Evolutionary conservation across 148 eudicot genomes (phyloP).

Genomic region (Silene latifolia): DNA sequence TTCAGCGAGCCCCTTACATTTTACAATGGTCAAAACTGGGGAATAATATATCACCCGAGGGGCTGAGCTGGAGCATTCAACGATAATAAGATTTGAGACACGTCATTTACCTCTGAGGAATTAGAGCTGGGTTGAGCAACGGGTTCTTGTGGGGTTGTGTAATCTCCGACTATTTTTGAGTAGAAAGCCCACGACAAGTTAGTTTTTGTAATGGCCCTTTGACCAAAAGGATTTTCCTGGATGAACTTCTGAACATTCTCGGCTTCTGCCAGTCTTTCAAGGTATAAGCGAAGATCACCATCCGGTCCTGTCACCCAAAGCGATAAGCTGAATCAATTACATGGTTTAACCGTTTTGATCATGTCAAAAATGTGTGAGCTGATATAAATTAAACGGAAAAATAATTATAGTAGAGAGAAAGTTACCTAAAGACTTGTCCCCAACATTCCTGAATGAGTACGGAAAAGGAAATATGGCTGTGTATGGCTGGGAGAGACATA

Average conservation of each 20-base stretch:
- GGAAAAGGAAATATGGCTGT: conserved; percentile 73
- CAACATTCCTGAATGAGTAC: conserved; percentile 35
- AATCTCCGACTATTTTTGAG: conserved; percentile 33
- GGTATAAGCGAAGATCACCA: conserved; percentile 63
- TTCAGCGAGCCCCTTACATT: conserved; percentile 1
- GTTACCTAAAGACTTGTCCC: conserved; percentile 68
- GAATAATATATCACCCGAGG: background rate
- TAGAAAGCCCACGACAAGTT: conserved; percentile 51
- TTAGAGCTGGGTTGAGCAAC: background rate
- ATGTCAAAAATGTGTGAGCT: background rate
- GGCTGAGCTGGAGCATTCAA: conserved; percentile 4
- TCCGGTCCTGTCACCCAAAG: conserved; percentile 37
- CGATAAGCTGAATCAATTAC: background rate
- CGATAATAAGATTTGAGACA: conserved; percentile 4
- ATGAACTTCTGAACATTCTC: conserved; percentile 59
- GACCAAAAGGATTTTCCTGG: conserved; percentile 65
- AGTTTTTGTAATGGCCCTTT: conserved; percentile 47
- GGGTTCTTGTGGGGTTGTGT: conserved; percentile 10
- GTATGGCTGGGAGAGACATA: conserved; percentile 39
- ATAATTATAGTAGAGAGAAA: background rate
- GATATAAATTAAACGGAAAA: background rate
- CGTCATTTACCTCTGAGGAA: conserved; percentile 13
- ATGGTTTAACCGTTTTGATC: background rate
- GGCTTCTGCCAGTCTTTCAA: conserved; percentile 49
- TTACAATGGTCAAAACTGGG: conserved; percentile 5